phyloP scores from a whole-genome alignment of 345 rosid genomes.

The Anacardium occidentale region DNA sequence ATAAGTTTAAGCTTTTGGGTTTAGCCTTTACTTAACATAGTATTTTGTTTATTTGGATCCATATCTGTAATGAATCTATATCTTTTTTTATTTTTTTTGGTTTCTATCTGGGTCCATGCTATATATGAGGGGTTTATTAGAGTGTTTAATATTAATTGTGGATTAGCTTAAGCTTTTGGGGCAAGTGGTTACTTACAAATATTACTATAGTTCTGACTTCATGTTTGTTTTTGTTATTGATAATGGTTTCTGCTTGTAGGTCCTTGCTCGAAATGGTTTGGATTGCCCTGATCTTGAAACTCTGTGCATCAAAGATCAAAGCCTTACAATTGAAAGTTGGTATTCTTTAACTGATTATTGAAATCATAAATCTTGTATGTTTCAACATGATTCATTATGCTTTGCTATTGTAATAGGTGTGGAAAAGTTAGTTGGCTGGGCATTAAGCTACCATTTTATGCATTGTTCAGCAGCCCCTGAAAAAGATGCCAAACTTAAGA shows the following conservation, averaged over 20 bases:
- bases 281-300: conserved; percentile 79
- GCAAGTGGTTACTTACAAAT: no score
- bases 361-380: background rate
- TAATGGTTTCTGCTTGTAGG: conserved; percentile 45
- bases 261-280: conserved; percentile 62
- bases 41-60: no score
- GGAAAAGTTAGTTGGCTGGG: conserved; percentile 96
- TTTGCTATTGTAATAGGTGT: conserved; percentile 48
- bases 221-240: conserved; percentile 8
- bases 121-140: no score
- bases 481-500: conserved; percentile 62
- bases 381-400: background rate
- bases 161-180: no score
- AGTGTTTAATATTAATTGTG: no score
- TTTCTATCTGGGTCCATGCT: no score
- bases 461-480: conserved; percentile 51
- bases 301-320: conserved; percentile 75
- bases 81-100: background rate
- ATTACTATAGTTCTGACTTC: background rate
- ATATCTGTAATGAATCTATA: no score
- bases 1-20: no score
- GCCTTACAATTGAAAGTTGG: conserved; percentile 77
- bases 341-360: conserved; percentile 14
- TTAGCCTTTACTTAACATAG: no score
- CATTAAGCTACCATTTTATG: conserved; percentile 79